Evolutionary conservation across 139 green algal genomes (phyloP), one percentile per base, ranked within the genome.

Genomic region (Eudorina sp.): DNA sequence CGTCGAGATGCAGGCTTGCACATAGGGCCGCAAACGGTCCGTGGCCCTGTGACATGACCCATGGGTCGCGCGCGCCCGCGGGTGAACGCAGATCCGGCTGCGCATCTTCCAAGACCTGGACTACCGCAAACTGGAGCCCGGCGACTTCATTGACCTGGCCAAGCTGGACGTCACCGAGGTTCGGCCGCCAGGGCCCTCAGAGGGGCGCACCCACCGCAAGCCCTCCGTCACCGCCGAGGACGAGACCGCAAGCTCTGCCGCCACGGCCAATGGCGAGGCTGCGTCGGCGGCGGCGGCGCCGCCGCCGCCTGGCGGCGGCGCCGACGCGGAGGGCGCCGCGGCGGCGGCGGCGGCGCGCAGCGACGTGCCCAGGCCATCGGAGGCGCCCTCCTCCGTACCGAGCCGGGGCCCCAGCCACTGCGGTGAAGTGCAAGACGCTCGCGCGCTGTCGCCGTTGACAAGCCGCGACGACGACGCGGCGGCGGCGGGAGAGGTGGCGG

Each of bases 81-180:
- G n/a, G n/a, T n/a, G n/a, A n/a, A n/a, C n/a, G 2, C 84, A 89
- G 84, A 53, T 73, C 5, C 85, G 85, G 45, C 85, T 89, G 41
- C 73, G 74, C 25, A 36, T 89, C n/a, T 89, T 89, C 58, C 73
- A 84, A 48, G 73, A 89, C 16, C 19, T 85, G 4, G 72, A 89
- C 73, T 84, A 84, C 72, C 53, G 58, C 34, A 53, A 70, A 31
- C 73, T 89, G 73, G 36, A 40, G 2, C n/a, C 62, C 0, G 85
- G 74, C 0, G 9, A 18, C 48, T 0, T 23, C 2, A 1, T 88
- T 23, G 58, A 70, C 23, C 83, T 88, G 14, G 83, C 68, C 34
- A 43, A 31, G 23, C 68, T 88, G 36, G 51, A 81, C 23, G 38
- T 81, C 3, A 53, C 0, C 0, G 46, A 80, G 46, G 16, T 36